Conservation (phyloP, 768 basidiomycete species). For the Podaxis sp. region DNA sequence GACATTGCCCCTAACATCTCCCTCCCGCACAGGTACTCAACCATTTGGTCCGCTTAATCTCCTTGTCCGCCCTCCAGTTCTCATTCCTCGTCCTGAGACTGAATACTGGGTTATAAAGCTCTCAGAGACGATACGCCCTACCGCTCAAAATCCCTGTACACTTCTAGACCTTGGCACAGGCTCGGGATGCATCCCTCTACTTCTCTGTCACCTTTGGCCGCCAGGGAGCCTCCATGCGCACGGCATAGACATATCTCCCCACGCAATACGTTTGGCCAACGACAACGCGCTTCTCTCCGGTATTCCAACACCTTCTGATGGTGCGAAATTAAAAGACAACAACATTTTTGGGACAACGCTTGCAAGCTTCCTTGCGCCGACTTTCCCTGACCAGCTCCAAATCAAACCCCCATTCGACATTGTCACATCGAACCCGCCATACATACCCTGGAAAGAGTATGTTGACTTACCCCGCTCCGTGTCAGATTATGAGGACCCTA, state of each 20-base stretch:
- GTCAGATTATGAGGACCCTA: slow-evolving; percentile 73
- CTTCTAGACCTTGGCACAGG: slow-evolving; percentile 93
- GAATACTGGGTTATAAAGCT: slow-evolving; percentile 77
- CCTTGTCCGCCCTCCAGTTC: slow-evolving; percentile 69
- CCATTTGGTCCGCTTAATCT: slow-evolving; percentile 87
- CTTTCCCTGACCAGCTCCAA: slow-evolving; percentile 34
- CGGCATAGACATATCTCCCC: slow-evolving; percentile 67
- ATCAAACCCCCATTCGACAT: slow-evolving; percentile 63
- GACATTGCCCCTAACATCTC: slow-evolving; percentile 16
- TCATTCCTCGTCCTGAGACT: slow-evolving; percentile 96
- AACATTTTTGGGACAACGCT: slow-evolving; percentile 41
- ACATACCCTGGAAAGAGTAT: slow-evolving; percentile 72
- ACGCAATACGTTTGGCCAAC: slow-evolving; percentile 52
- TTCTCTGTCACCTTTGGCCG: slow-evolving; percentile 70
- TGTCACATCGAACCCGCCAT: slow-evolving; percentile 84
- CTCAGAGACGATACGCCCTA: slow-evolving; percentile 42
- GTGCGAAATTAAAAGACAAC: slow-evolving; percentile 27
- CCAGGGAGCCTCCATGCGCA: slow-evolving; percentile 50
- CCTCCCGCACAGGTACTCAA: slow-evolving; percentile 55
- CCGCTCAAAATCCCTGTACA: slow-evolving; percentile 31
- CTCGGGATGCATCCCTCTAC: slow-evolving; percentile 85
- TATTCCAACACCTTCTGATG: slow-evolving; percentile 28
- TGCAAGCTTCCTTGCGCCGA: slow-evolving; percentile 43
- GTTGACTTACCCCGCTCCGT: slow-evolving; percentile 65
- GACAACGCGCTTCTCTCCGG: slow-evolving; percentile 46